Evolutionary conservation across 371 early-diverging fungal species (phyloP).

Genomic region (Mortierella sp.): DNA sequence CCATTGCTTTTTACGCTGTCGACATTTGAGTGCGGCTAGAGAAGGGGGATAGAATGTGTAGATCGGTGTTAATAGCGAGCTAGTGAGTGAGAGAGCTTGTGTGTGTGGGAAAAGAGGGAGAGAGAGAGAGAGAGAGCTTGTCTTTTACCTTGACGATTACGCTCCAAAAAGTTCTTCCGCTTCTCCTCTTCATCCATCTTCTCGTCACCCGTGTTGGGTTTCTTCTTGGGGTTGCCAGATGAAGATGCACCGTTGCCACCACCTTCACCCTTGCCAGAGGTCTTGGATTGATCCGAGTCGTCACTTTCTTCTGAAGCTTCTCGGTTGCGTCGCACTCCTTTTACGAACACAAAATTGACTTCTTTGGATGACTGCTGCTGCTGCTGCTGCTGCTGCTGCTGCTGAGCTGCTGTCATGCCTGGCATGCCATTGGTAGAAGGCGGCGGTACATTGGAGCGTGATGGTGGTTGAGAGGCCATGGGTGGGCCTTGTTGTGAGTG

Average conservation of each 20-base stretch:
- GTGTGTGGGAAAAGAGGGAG: slow-evolving; percentile 5
- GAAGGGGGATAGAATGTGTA: not conserved
- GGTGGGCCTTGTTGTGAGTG: slow-evolving; percentile 13
- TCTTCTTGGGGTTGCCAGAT: slow-evolving; percentile 20
- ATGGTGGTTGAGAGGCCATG: slow-evolving; percentile 16
- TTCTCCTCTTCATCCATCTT: slow-evolving; percentile 72
- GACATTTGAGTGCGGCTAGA: slow-evolving; percentile 87
- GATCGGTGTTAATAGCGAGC: no score
- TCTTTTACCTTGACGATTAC: slow-evolving; percentile 79
- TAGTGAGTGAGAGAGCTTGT: no score
- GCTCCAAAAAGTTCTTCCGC: slow-evolving; percentile 82
- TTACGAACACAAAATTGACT: slow-evolving; percentile 20
- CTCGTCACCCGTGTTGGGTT: slow-evolving; percentile 21
- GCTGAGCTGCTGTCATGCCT: slow-evolving; percentile 24
- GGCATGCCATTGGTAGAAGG: slow-evolving; percentile 41
- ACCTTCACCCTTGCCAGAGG: slow-evolving; percentile 29
- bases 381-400: no score
- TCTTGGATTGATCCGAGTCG: slow-evolving; percentile 33
- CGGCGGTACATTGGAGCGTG: no score
- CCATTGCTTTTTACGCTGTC: slow-evolving; percentile 92
- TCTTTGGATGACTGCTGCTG: no score
- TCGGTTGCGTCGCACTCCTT: slow-evolving; percentile 27
- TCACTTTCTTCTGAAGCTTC: slow-evolving; percentile 33
- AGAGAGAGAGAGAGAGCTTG: not conserved
- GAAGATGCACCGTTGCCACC: no score